These are phyloP conservation scores for Chaetomiaceae sp. DNA, from an alignment of 2,329 filamentous ascomycete species.

Conservation along the genomic window DNA sequence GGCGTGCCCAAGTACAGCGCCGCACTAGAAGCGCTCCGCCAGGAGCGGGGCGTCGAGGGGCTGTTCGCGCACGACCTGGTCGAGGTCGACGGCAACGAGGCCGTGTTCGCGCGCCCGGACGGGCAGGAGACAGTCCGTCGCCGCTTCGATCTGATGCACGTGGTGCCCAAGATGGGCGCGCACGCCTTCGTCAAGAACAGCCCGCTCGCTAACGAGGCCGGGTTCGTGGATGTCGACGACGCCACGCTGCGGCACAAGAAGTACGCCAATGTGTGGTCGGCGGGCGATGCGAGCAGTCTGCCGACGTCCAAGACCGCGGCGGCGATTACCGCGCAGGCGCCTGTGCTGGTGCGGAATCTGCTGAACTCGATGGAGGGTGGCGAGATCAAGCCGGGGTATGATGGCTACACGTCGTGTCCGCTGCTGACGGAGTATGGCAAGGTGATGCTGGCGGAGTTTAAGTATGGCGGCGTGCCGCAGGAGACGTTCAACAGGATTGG, in stretches of 20 bases:
- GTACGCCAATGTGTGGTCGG: slow-evolving; percentile 52
- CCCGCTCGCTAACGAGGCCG: slow-evolving; percentile 46
- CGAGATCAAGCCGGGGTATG: slow-evolving; percentile 31
- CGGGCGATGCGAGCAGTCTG: slow-evolving; percentile 52
- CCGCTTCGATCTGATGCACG: slow-evolving; percentile 51
- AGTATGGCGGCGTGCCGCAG: slow-evolving; percentile 40
- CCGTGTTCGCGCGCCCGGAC: slow-evolving; percentile 39
- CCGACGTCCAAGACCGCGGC: slow-evolving; percentile 47
- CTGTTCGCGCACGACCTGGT: slow-evolving; percentile 53
- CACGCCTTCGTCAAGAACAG: slow-evolving; percentile 50
- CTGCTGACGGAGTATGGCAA: slow-evolving; percentile 39
- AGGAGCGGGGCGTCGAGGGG: slow-evolving; percentile 50
- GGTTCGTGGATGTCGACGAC: slow-evolving; percentile 53
- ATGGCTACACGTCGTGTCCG: slow-evolving; percentile 42
- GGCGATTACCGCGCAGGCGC: slow-evolving; percentile 38
- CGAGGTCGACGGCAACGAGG: slow-evolving; percentile 46
- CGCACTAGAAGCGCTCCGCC: slow-evolving; percentile 46
- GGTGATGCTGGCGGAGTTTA: slow-evolving; percentile 43
- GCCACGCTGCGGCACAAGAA: slow-evolving; percentile 47
- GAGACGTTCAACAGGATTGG: slow-evolving; percentile 36
- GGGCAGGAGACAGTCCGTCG: slow-evolving; percentile 40
- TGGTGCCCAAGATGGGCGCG: slow-evolving; percentile 53
- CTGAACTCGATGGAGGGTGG: slow-evolving; percentile 31
- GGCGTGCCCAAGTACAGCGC: slow-evolving; percentile 55
- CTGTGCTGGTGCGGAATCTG: slow-evolving; percentile 39